phyloP scores from a whole-genome alignment of 352 stramenopile genomes.

The Phytophthora ramorum region DNA sequence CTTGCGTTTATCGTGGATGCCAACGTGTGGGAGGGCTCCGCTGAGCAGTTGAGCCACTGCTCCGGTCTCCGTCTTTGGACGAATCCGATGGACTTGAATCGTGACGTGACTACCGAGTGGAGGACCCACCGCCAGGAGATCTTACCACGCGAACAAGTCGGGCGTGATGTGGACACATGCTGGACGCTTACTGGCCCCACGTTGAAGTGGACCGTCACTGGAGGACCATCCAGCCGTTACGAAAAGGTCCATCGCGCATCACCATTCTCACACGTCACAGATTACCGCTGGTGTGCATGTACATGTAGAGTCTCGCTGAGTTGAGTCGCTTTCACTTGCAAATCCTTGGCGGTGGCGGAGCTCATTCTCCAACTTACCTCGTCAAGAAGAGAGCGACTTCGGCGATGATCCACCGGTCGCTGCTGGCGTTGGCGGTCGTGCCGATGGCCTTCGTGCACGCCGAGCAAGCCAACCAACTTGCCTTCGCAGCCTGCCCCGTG shows the following conservation, averaged over 20 bases:
- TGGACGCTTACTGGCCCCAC: not conserved
- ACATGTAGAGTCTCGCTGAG: too few relatives aligned
- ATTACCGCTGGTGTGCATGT: not conserved
- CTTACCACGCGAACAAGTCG: not conserved
- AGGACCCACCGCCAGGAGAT: not conserved
- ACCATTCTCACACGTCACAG: not conserved
- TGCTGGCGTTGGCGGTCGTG: not conserved
- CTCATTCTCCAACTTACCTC: not conserved
- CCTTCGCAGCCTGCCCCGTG: not conserved
- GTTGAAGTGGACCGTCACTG: not conserved
- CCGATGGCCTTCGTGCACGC: not conserved
- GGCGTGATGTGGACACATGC: not conserved
- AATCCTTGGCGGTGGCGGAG: not conserved
- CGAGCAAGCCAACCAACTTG: not conserved
- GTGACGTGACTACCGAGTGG: not conserved
- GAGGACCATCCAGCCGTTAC: too few relatives aligned
- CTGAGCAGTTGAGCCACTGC: too few relatives aligned
- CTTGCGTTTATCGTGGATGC: not conserved
- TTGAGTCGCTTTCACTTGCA: too few relatives aligned
- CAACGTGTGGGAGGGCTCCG: too few relatives aligned
- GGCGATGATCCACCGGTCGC: not conserved
- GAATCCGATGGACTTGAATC: not conserved
- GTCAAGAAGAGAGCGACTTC: not conserved
- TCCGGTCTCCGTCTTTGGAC: not conserved
- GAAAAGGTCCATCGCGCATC: not conserved